Percentiles rank a stretch among this genome's conserved stretches.
Evolutionary conservation across 2,329 filamentous ascomycete species (phyloP).

Genomic region (Alternaria triticina): DNA sequence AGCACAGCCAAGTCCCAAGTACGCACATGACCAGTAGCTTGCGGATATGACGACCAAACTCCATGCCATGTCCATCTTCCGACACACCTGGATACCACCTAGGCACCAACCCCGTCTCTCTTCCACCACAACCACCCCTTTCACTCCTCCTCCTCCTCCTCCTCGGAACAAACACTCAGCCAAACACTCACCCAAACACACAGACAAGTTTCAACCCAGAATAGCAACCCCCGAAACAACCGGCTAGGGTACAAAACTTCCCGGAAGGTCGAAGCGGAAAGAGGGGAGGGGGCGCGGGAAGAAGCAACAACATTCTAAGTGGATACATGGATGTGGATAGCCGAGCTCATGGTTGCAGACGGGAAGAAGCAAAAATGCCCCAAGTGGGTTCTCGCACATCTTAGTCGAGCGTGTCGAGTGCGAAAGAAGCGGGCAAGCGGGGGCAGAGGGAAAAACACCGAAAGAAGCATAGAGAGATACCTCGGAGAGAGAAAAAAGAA

Average conservation of each 20-base stretch:
- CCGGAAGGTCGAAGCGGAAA: not conserved
- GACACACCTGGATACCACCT: not conserved
- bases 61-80: not conserved
- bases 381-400: no score
- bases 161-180: not conserved
- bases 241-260: accelerated
- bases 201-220: not conserved
- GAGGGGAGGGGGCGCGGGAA: not conserved
- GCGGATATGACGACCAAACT: not conserved
- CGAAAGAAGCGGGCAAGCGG: no score
- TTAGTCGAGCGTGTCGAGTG: no score
- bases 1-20: not conserved
- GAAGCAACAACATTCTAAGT: not conserved
- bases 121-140: no score
- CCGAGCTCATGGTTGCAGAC: not conserved
- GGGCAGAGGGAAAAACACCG: not conserved
- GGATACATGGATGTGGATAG: not conserved
- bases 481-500: no score
- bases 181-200: not conserved
- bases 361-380: not conserved
- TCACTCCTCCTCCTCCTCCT: not conserved
- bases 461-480: not conserved
- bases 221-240: not conserved
- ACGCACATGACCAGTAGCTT: not conserved
- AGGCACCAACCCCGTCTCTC: no score